Conservation (phyloP, 2,329 filamentous ascomycete species). For the Thelonectria rubi region DNA sequence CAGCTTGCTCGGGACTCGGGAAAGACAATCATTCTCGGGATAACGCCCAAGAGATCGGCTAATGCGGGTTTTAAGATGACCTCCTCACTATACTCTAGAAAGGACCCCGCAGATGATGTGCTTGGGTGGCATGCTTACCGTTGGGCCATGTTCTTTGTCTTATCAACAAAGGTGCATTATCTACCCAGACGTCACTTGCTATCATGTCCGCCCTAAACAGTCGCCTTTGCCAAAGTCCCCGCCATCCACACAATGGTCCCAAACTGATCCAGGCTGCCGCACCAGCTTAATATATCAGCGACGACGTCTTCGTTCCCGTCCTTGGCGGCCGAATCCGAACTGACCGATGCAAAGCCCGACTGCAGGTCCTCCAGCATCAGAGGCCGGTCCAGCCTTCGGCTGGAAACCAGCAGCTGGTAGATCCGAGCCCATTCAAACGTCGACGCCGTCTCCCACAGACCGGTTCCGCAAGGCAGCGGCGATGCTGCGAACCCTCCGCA, state of each 20-base stretch:
- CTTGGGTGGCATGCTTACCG: too few species aligned
- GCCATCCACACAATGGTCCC: slow-evolving; percentile 26
- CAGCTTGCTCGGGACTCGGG: too few species aligned
- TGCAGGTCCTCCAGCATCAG: background rate
- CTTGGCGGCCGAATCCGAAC: background rate
- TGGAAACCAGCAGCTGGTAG: background rate
- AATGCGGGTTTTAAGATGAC: too few species aligned
- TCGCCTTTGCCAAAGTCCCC: slow-evolving; percentile 1
- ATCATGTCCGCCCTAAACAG: background rate
- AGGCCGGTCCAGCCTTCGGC: background rate
- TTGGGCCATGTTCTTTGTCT: too few species aligned
- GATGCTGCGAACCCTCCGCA: background rate
- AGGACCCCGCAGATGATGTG: too few species aligned
- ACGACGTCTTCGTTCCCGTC: background rate
- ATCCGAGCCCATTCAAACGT: background rate
- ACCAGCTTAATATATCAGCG: slow-evolving; percentile 19
- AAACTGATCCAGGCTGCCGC: slow-evolving; percentile 21
- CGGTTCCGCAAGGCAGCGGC: slow-evolving; percentile 1
- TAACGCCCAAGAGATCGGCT: too few species aligned
- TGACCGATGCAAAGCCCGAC: background rate
- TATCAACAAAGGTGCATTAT: too few species aligned
- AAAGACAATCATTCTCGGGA: background rate
- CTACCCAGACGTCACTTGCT: too few species aligned
- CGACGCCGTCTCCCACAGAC: slow-evolving; percentile 10
- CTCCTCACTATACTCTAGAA: too few species aligned